These are phyloP conservation scores for Penicillium sp. DNA, from an alignment of 2,329 filamentous ascomycete species.

Conservation along the genomic window DNA sequence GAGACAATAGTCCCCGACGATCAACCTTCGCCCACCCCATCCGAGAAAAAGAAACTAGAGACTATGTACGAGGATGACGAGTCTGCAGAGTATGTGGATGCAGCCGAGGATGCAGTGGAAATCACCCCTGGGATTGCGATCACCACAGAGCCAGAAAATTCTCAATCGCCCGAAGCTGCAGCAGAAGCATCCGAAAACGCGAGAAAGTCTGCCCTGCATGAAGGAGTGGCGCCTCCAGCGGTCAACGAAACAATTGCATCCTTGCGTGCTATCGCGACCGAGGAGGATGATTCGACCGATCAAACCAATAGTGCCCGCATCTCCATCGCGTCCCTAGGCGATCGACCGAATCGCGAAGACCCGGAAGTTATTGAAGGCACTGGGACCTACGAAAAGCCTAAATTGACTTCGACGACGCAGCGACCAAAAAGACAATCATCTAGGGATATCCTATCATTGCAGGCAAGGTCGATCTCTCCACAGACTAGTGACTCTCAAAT, in stretches of 20 bases:
- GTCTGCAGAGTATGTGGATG: slow-evolving; percentile 25
- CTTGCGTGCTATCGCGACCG: slow-evolving; percentile 20
- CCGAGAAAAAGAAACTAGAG: slow-evolving; percentile 34
- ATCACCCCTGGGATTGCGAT: slow-evolving; percentile 20
- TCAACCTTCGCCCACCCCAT: slow-evolving; percentile 26
- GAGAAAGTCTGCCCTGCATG: slow-evolving; percentile 23
- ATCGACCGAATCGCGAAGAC: slow-evolving; percentile 19
- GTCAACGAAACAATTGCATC: slow-evolving; percentile 19
- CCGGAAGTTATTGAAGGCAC: slow-evolving; percentile 36
- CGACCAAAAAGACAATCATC: slow-evolving; percentile 34
- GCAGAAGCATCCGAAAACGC: slow-evolving; percentile 13
- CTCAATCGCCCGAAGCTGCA: slow-evolving; percentile 7
- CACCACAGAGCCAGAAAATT: slow-evolving; percentile 15
- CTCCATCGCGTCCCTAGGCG: slow-evolving; percentile 24
- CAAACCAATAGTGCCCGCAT: slow-evolving; percentile 21
- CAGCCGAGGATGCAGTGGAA: slow-evolving; percentile 23
- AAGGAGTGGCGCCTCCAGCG: slow-evolving; percentile 20
- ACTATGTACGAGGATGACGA: slow-evolving; percentile 44
- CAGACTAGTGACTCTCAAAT: slow-evolving; percentile 24
- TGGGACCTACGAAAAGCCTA: slow-evolving; percentile 34
- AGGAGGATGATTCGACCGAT: slow-evolving; percentile 21
- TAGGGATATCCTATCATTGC: slow-evolving; percentile 23
- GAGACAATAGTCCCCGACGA: slow-evolving; percentile 16
- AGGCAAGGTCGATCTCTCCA: slow-evolving; percentile 25
- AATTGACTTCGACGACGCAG: slow-evolving; percentile 26